Percentiles rank a stretch among this genome's conserved stretches.
phyloP scores from a whole-genome alignment of 2,329 filamentous ascomycete species.

The Alternaria panax region DNA sequence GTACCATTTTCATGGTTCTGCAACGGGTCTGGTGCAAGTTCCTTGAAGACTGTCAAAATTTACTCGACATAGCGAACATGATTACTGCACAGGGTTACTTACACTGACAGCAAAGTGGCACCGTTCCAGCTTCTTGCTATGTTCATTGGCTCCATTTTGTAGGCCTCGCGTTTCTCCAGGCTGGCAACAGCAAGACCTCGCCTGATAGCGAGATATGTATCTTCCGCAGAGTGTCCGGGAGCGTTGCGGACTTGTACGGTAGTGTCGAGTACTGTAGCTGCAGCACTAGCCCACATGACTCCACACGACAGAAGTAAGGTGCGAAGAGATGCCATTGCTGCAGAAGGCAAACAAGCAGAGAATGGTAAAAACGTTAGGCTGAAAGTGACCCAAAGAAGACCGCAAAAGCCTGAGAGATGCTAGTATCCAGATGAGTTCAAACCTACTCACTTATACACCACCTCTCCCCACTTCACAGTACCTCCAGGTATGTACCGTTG shows the following conservation, averaged over 20 bases:
- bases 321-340: background rate
- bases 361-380: background rate
- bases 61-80: background rate
- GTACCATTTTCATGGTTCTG: slow-evolving; percentile 20
- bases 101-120: slow-evolving; percentile 49
- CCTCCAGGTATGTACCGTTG: background rate
- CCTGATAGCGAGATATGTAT: slow-evolving; percentile 20
- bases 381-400: background rate
- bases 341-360: background rate
- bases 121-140: slow-evolving; percentile 53
- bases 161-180: slow-evolving; percentile 14
- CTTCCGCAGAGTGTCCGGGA: slow-evolving; percentile 14
- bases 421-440: background rate
- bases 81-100: slow-evolving; percentile 11
- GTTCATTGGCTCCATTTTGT: slow-evolving; percentile 17
- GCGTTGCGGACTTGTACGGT: slow-evolving; percentile 15
- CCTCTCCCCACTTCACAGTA: background rate
- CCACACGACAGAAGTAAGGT: background rate
- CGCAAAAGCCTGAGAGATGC: background rate
- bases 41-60: background rate
- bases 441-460: slow-evolving; percentile 4
- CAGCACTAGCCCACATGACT: background rate
- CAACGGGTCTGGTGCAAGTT: slow-evolving; percentile 1
- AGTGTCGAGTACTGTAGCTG: background rate
- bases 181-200: slow-evolving; percentile 17